Conservation (phyloP, 495 filamentous ascomycete genomes). For the Recurvomyces mirabilis region DNA sequence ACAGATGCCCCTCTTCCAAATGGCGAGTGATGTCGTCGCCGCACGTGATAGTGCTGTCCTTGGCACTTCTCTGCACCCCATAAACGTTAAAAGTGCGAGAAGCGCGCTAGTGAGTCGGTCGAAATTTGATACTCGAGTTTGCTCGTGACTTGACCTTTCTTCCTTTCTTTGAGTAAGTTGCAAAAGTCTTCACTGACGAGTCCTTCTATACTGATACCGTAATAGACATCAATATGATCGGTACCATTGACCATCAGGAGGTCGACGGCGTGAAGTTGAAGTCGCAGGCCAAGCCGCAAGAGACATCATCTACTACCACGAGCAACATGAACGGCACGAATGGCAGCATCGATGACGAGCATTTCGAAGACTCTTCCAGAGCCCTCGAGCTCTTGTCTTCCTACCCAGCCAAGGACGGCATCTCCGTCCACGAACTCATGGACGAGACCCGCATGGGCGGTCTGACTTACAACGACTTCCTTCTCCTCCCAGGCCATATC, state of each 20-base stretch:
- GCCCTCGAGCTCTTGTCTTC: conserved; percentile 71
- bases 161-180: neutral
- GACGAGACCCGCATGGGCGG: conserved; percentile 82
- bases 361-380: conserved; percentile 51
- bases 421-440: conserved; percentile 69
- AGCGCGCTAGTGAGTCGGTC: neutral
- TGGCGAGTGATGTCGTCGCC: no score
- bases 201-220: no score
- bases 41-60: neutral
- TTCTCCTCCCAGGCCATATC: conserved; percentile 56
- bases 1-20: neutral
- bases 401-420: conserved; percentile 67
- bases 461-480: conserved; percentile 74
- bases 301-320: conserved; percentile 27
- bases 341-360: conserved; percentile 3
- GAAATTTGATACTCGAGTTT: neutral
- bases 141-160: no score
- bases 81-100: neutral
- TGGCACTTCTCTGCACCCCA: neutral
- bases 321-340: neutral
- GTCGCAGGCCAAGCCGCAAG: conserved; percentile 23
- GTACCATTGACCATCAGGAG: conserved; percentile 1
- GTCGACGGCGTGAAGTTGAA: conserved; percentile 15
- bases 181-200: neutral
- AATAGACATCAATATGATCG: conserved; percentile 11